Conservation (phyloP, 2,329 filamentous ascomycete genomes). For the Phyllosticta capitalensis region DNA sequence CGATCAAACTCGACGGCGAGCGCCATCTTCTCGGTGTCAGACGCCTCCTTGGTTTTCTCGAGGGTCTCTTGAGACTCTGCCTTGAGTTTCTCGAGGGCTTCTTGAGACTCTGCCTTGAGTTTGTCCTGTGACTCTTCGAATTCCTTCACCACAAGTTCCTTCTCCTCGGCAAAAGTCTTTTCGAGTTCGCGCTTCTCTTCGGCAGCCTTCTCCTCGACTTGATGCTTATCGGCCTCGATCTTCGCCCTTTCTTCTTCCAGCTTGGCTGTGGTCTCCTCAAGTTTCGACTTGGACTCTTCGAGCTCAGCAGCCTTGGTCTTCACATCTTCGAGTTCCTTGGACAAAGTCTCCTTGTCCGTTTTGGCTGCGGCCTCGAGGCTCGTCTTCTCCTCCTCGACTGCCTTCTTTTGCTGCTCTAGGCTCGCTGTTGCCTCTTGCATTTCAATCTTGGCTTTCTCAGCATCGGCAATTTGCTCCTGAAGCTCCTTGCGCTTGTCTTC, state of each 20-base stretch:
- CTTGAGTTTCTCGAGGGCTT: slow-evolving; percentile 13
- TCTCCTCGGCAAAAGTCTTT: slow-evolving; percentile 26
- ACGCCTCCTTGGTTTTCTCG: slow-evolving; percentile 24
- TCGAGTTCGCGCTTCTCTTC: slow-evolving; percentile 33
- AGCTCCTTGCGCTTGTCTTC: slow-evolving; percentile 45
- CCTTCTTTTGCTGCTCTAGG: slow-evolving; percentile 24
- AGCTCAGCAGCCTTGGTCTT: slow-evolving; percentile 35
- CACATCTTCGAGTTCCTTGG: slow-evolving; percentile 34
- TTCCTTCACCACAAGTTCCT: slow-evolving; percentile 25
- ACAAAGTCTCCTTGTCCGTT: slow-evolving; percentile 23
- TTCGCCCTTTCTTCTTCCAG: slow-evolving; percentile 22
- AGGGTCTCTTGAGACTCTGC: slow-evolving; percentile 35
- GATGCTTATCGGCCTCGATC: slow-evolving; percentile 24
- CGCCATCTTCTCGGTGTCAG: slow-evolving; percentile 30
- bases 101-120: slow-evolving; percentile 17
- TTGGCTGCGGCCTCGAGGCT: slow-evolving; percentile 34
- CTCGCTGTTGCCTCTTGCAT: slow-evolving; percentile 22
- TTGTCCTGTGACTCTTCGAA: slow-evolving; percentile 32
- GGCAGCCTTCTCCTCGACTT: slow-evolving; percentile 30
- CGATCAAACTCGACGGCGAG: slow-evolving; percentile 30
- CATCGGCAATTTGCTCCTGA: slow-evolving; percentile 36
- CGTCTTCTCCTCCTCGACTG: slow-evolving; percentile 35
- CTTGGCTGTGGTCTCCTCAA: slow-evolving; percentile 34
- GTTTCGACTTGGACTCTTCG: slow-evolving; percentile 35
- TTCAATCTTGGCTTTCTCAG: slow-evolving; percentile 34